phyloP scores from a whole-genome alignment of 371 early-diverging fungal species.

The Catenaria anguillulae region DNA sequence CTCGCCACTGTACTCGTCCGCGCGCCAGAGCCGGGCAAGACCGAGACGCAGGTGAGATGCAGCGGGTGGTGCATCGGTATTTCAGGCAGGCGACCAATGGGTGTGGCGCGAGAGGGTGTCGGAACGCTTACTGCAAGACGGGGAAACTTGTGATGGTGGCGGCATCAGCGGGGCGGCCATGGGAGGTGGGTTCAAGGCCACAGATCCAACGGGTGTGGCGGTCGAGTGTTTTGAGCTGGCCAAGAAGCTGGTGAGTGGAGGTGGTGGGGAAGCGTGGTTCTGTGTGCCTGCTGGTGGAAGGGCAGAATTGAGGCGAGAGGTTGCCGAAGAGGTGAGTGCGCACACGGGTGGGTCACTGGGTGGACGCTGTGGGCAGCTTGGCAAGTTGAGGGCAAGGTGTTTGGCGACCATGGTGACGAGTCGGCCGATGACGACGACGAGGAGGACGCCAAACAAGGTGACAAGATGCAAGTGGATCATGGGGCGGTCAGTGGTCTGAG shows the following conservation, averaged over 20 bases:
- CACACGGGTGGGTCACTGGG: not conserved
- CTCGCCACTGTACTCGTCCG: constrained; percentile 1
- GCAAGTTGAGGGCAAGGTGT: not conserved
- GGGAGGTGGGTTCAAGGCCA: no score
- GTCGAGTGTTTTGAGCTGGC: not conserved
- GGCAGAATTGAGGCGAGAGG: not conserved
- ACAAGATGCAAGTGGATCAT: no score
- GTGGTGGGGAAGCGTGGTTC: not conserved
- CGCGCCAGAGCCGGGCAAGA: not conserved
- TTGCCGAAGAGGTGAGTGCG: not conserved
- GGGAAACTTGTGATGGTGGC: no score
- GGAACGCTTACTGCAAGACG: not conserved
- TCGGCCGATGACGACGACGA: not conserved
- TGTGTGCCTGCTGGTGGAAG: not conserved
- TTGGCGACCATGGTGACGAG: not conserved
- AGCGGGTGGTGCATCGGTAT: not conserved
- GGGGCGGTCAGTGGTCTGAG: not conserved
- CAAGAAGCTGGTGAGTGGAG: no score
- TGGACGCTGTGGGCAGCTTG: not conserved
- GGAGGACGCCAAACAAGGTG: no score
- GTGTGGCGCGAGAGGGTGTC: not conserved
- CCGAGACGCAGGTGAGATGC: not conserved
- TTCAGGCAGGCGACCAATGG: not conserved
- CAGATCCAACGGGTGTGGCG: not conserved
- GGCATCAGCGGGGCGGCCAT: not conserved